Evolutionary conservation across 495 filamentous ascomycete genomes (phyloP), one percentile per base, ranked within the genome.

Genomic region (Penicillium psychrofluorescens): DNA sequence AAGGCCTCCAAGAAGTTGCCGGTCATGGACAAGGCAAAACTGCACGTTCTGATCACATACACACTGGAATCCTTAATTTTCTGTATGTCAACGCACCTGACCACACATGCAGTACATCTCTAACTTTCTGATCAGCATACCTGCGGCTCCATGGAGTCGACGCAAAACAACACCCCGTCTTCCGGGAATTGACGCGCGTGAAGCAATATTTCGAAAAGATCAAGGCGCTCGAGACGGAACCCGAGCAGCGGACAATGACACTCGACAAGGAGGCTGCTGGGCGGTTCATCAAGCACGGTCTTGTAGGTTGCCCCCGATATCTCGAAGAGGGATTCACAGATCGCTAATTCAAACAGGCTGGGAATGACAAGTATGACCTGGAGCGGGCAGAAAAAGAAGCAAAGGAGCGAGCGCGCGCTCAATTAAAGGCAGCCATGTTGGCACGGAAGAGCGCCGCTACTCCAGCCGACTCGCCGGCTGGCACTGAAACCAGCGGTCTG

Each of bases 141-240:
- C 68, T 98, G 22, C 79, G 81, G 39, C 77, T 97, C 22, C 84
- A 88, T 51, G 88, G 83, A 36, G 77, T 82, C 8, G 78, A 95
- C 56, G 80, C 86, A 10, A 87, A 84, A 59, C 75, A 86, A 40
- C 94, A 97, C 56, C 77, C 89, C 16, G 78, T 97, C 43, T 91
- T 86, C 65, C 70, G 69, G 37, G 92, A 98, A 69, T 72, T 98
- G 42, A 80, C 78, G 5, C 79, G 92, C 38, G 83, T 96, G 40
- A 87, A 78, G 59, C 84, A 90, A 60, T 96, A 96, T 63, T 90
- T 94, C 56, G 79, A 80, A n/a, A 98, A 97, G 69, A 90, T 96
- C 54, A 85, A 94, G 58, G 64, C 58, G 29, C 65, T 78, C 40
- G 79, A 86, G 57, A 63, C 50, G 1, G 66, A 64, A 29, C 66